These are phyloP conservation scores for Fraxinus americana DNA, from an alignment of 257 asterid species.

Conservation along the genomic window DNA sequence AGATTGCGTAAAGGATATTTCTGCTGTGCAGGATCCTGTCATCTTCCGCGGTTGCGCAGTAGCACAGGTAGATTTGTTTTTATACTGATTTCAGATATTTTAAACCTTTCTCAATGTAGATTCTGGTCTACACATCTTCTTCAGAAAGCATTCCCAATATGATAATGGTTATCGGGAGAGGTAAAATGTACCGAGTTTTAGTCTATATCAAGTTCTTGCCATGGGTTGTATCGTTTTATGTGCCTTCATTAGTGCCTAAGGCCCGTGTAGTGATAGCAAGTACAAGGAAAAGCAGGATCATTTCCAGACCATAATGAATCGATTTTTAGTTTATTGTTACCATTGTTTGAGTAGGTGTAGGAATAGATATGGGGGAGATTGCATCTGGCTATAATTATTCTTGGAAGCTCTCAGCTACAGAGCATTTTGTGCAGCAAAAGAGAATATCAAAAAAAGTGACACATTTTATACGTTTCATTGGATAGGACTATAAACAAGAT, in stretches of 20 bases:
- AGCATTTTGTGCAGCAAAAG: neutral
- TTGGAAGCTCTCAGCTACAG: neutral
- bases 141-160: neutral
- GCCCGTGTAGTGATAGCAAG: neutral
- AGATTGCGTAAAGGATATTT: slow-evolving; percentile 74
- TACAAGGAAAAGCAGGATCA: too few species aligned
- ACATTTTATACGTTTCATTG: too few species aligned
- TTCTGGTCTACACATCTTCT: neutral
- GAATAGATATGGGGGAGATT: neutral
- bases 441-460: neutral
- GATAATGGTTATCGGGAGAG: neutral
- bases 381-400: too few species aligned
- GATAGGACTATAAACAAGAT: neutral
- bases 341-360: slow-evolving; percentile 1
- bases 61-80: slow-evolving; percentile 68
- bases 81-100: slow-evolving; percentile 12
- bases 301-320: too few species aligned
- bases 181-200: neutral
- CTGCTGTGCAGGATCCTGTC: slow-evolving; percentile 67
- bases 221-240: neutral
- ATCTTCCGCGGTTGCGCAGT: slow-evolving; percentile 92
- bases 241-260: neutral
- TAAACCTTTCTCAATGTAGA: neutral
- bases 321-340: neutral
- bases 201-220: neutral